Evolutionary conservation across 371 early-diverging fungal genomes (phyloP), one percentile per base, ranked within the genome.

Genomic region (Mortierella sp.): DNA sequence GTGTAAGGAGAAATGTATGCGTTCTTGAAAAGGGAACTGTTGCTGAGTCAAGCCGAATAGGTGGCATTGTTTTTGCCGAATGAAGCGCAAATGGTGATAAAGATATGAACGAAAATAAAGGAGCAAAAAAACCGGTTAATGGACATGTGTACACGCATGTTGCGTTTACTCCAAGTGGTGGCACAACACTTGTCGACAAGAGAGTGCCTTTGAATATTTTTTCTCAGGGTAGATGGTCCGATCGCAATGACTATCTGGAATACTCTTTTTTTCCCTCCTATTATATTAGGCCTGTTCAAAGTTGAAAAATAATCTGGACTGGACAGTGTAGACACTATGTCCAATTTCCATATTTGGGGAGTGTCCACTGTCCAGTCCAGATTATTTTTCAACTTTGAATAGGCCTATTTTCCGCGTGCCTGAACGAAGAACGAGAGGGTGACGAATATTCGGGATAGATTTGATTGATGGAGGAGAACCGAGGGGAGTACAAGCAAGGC

Each of bases 21-120:
- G 5, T 60, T 47, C 60, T 60, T 28, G 60, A 60, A 60, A 60
- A 14, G 60, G 60, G 14, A 28, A 60, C 2, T 0, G 31, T 28
- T 31, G 60, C 60, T 60, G 60, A 60, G 60, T 60, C 60, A 60
- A 60, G 31, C 60, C 60, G 60, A 60, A 14, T 26, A 16, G 13
- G 14, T 14, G 60, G 60, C 31, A 28, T 26, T 28, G 31, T 3
- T 60, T 58, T 58, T 60, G 14, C 5, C 60, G 28, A 7, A 60
- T 28, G 28, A 26, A 4, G 14, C 28, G 16, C n/a, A 16, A 60
- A 14, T 38, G 42, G 5, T 3, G 42, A 38, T 38, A 38, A 60
- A 26, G 26, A 28, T 3, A 60, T 26, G 13, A 28, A 14, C 4
- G 16, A 16, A 14, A 14, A 26, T 24, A 54, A 55, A 55, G n/a